These are phyloP conservation scores for Pseudocercospora vitis DNA, from an alignment of 2,329 filamentous ascomycete species.

Conservation along the genomic window DNA sequence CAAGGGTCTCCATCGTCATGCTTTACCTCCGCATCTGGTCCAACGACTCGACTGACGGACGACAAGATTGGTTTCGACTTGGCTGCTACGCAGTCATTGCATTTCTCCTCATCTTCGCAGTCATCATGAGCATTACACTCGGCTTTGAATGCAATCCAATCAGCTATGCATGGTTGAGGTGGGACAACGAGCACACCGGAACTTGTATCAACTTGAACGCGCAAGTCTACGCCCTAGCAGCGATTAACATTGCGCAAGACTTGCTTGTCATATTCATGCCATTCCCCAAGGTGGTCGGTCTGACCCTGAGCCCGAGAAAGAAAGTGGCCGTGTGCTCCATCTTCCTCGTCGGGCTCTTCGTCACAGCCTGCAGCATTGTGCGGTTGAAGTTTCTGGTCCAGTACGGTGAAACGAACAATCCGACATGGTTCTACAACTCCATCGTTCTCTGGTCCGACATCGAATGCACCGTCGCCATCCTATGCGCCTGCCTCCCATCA, in stretches of 20 bases:
- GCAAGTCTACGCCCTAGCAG: conserved; percentile 13
- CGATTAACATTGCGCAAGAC: conserved; percentile 16
- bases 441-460: conserved; percentile 23
- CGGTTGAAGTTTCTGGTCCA: conserved; percentile 15
- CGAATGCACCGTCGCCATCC: conserved; percentile 21
- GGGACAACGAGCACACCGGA: conserved; percentile 12
- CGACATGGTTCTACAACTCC: conserved; percentile 21
- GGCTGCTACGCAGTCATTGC: conserved; percentile 7
- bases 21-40: conserved; percentile 16
- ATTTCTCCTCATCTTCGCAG: conserved; percentile 6
- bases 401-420: conserved; percentile 18
- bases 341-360: conserved; percentile 25
- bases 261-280: conserved; percentile 18
- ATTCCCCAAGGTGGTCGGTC: conserved; percentile 12
- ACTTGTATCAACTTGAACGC: conserved; percentile 13
- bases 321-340: conserved; percentile 10
- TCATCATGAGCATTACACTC: conserved; percentile 13
- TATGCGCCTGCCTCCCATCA: conserved; percentile 26
- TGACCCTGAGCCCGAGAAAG: conserved; percentile 8
- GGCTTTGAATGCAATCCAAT: conserved; percentile 18
- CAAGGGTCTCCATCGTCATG: conserved; percentile 12
- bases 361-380: conserved; percentile 23
- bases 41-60: not conserved
- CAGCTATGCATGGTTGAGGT: conserved; percentile 16
- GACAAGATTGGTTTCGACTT: conserved; percentile 13